Base-by-base conservation (phyloP, 345 rosid genomes). In the Rhodomyrtus tomentosa region DNA sequence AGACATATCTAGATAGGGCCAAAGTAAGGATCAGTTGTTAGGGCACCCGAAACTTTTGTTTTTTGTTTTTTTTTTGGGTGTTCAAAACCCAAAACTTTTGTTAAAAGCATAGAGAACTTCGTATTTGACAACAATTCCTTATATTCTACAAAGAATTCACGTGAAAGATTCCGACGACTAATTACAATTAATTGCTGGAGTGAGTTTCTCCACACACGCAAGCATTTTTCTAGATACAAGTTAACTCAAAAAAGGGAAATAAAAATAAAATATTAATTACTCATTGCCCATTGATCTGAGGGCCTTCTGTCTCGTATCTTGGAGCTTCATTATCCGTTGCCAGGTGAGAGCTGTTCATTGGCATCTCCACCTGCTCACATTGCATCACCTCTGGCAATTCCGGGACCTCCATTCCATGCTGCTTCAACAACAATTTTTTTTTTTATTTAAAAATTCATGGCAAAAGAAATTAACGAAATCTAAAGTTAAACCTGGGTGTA, bases 401-500 rank as follows among this genome's bases (percentile, higher is more conserved):
- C 51, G 84, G 84, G 16, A 90, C 83, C 82, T 84, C 86, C 84
- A 85, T 85, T 38, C 76, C 88, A 45, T 87, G 91, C 85, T 87
- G 92, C 82, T 62, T 32, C 84, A 45, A 48, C 38, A 21, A 58
- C 15, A 82, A 54, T 14, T 58, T 52, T 50, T n/a, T 29, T 54
- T 82, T 38, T 25, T 16, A 27, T 27, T 27, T 25, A 7, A n/a
- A 58, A 15, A 25, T 36, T 25, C 29, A 55, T 56, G 29, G 14
- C 8, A 85, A 52, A 40, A 58, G 45, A 48, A 13, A 58, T 80
- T 50, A 50, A 72, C 49, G 27, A 13, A 21, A 16, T 20, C 3
- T 5, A 45, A 55, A 91, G 92, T 90, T 92, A 92, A 84, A 91
- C 68, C 42, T 90, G 92, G 21, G 93, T 84, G 84, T 86, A 91